These are phyloP conservation scores for Candida methanosorbosa DNA, from an alignment of 805 yeast species.

Conservation along the genomic window DNA sequence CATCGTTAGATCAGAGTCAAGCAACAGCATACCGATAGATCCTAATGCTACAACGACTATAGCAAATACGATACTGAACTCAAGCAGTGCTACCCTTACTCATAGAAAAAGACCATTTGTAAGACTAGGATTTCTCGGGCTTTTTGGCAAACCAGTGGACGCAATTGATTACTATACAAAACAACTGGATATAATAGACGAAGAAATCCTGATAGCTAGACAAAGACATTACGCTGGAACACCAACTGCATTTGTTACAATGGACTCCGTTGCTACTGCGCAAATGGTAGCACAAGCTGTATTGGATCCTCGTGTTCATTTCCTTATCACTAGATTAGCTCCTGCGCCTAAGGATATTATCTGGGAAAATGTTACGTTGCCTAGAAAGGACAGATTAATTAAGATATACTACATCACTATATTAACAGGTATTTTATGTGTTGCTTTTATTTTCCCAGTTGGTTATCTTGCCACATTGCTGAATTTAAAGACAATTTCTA, in stretches of 20 bases:
- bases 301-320: constrained; percentile 80
- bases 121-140: constrained; percentile 50
- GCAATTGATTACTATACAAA: constrained; percentile 72
- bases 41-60: background rate
- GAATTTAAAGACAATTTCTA: constrained; percentile 67
- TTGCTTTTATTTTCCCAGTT: constrained; percentile 75
- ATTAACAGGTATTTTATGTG: constrained; percentile 58
- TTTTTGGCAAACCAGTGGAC: constrained; percentile 65
- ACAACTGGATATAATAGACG: constrained; percentile 60
- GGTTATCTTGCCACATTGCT: constrained; percentile 76
- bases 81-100: constrained; percentile 8
- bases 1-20: constrained; percentile 1
- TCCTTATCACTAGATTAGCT: constrained; percentile 73
- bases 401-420: constrained; percentile 59
- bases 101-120: constrained; percentile 49
- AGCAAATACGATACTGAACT: background rate
- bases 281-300: constrained; percentile 97
- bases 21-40: no score
- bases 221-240: constrained; percentile 68
- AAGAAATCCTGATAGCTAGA: constrained; percentile 58
- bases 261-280: constrained; percentile 92
- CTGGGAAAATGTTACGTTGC: constrained; percentile 84
- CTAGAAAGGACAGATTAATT: constrained; percentile 60
- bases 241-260: constrained; percentile 87
- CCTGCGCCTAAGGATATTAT: constrained; percentile 95